Conservation (phyloP, 179 eudicot species). For the Silene vulgaris region DNA sequence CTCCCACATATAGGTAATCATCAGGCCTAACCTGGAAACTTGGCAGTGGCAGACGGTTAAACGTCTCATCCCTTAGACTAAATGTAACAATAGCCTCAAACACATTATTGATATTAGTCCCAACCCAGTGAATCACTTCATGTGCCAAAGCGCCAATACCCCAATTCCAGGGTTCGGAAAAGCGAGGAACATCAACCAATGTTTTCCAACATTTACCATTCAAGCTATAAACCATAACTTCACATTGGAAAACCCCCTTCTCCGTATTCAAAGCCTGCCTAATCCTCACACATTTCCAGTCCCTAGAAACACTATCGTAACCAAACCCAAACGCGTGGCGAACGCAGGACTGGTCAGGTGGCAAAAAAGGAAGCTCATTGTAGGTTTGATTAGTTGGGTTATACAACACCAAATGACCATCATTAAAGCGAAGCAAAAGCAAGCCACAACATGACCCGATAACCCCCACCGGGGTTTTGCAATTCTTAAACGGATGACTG, state of each 20-base stretch:
- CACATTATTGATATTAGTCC: background rate
- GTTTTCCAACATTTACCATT: slow-evolving; percentile 13
- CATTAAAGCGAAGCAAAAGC: background rate
- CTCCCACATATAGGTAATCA: slow-evolving; percentile 1
- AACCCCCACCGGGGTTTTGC: background rate
- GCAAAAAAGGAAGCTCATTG: slow-evolving; percentile 12
- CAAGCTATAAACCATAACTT: slow-evolving; percentile 25
- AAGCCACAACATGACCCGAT: slow-evolving; percentile 24
- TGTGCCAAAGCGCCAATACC: background rate
- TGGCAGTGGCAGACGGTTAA: slow-evolving; percentile 16
- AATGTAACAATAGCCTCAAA: slow-evolving; percentile 8
- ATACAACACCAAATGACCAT: slow-evolving; percentile 6
- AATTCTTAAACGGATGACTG: slow-evolving; percentile 4
- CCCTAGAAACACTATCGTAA: slow-evolving; percentile 12
- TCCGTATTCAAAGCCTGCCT: background rate
- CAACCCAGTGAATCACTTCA: slow-evolving; percentile 3
- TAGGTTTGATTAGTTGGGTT: slow-evolving; percentile 23
- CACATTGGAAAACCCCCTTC: background rate
- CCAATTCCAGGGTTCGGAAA: background rate
- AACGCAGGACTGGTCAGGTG: too few relatives aligned
- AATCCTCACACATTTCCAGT: slow-evolving; percentile 20
- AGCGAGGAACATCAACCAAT: slow-evolving; percentile 13
- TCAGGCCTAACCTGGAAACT: background rate
- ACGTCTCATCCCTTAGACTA: slow-evolving; percentile 21
- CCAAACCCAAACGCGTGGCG: slow-evolving; percentile 12